Evolutionary conservation across 768 basidiomycete species (phyloP), one percentile per base, ranked within the genome.

Genomic region (Kwoniella heveanensis): DNA sequence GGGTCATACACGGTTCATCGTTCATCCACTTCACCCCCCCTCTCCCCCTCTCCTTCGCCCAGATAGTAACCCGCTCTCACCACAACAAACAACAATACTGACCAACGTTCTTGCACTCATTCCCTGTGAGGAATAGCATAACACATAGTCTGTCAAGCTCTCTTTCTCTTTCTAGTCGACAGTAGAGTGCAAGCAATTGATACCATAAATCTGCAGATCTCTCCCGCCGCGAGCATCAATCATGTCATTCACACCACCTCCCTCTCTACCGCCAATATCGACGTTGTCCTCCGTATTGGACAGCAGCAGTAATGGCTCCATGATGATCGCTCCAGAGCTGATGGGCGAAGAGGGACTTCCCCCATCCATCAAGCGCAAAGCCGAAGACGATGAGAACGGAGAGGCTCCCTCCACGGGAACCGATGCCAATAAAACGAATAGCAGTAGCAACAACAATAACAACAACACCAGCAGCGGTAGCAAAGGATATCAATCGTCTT

Each of bases 311-410:
- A 49, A 54, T n/a, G 30, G 39, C 6, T 37, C 55, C n/a, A 53
- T 64, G 47, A 26, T 48, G 2, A 64, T 64, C 30, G 62, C 66
- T 9, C 66, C 62, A 8, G 66, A 67, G 39, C 51, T 67, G n/a
- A 62, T 67, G 61, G 66, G 66, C 2, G 56, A 62, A 37, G 61
- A 54, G 8, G 66, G 66, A 5, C 4, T 53, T 26, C 57, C 62
- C 8, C 66, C 66, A 19, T 25, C 46, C 13, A 64, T 66, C 39
- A 57, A 66, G 22, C 59, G 65, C 6, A 32, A 49, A 9, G 29
- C 25, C 27, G 19, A 8, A 44, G 39, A 44, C 17, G 51, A 54
- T 13, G 44, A 55, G n/a, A 25, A 48, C 13, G 64, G 44, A 8
- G 21, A 53, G 8, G 63, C 37, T 22, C 27, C 25, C 9, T 32